Evolutionary conservation across 257 asterid species (phyloP).

Genomic region (Cordia subcordata): DNA sequence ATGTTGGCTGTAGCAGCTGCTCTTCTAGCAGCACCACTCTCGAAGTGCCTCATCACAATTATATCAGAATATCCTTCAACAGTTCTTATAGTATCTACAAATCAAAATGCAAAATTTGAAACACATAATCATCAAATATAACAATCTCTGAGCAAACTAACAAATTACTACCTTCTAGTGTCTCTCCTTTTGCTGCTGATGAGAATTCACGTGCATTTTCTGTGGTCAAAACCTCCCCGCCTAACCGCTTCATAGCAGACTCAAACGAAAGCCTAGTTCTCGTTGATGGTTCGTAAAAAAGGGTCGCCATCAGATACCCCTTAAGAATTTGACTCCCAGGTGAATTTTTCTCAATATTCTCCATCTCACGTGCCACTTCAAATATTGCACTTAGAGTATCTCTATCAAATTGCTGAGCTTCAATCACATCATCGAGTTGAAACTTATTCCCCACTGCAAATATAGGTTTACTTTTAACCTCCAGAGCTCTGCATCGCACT

Average conservation of each 20-base stretch:
- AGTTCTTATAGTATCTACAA: constrained; percentile 77
- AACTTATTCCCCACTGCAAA: constrained; percentile 43
- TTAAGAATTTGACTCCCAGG: constrained; percentile 61
- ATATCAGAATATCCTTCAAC: constrained; percentile 91
- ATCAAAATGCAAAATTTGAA: constrained; percentile 3
- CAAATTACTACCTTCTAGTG: constrained; percentile 69
- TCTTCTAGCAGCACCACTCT: constrained; percentile 93
- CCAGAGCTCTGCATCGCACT: constrained; percentile 44
- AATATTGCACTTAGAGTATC: constrained; percentile 76
- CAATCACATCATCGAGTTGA: constrained; percentile 74
- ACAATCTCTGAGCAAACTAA: background rate
- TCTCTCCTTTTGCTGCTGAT: constrained; percentile 96
- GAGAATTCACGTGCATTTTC: constrained; percentile 97
- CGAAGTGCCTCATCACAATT: constrained; percentile 95
- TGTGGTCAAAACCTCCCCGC: constrained; percentile 86
- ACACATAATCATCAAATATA: background rate
- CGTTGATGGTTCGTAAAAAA: constrained; percentile 92
- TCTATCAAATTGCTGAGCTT: constrained; percentile 89
- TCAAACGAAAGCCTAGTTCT: constrained; percentile 97
- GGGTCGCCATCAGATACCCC: constrained; percentile 90
- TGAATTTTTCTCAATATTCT: constrained; percentile 75
- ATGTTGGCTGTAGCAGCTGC: constrained; percentile 75
- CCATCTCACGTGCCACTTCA: constrained; percentile 87
- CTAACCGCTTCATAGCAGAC: constrained; percentile 90
- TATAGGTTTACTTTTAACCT: constrained; percentile 34